A percentile compares a stretch with the other conserved stretches of the same genome.
These are phyloP conservation scores for Hemisphaericaspora xylanilytica DNA, from an alignment of 1,139 yeast genomes.

Conservation along the genomic window DNA sequence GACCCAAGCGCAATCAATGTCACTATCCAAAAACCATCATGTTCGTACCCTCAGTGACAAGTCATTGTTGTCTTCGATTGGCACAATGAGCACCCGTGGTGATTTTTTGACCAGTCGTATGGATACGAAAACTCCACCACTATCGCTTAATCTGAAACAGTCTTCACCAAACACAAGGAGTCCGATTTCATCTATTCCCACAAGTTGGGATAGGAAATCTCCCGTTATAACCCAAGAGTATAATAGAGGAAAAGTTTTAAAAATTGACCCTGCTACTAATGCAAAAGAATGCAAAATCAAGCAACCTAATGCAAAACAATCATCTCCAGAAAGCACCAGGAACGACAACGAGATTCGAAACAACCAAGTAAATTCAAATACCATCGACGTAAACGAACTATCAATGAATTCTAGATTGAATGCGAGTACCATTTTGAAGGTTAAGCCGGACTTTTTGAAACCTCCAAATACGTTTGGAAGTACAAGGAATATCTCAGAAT, in stretches of 20 bases:
- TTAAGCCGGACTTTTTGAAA: background rate
- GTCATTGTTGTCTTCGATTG: constrained; percentile 37
- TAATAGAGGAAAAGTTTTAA: background rate
- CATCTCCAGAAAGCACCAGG: background rate
- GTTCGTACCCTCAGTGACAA: constrained; percentile 37
- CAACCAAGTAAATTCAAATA: too few relatives aligned
- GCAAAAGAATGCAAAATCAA: background rate
- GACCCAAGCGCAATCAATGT: constrained; percentile 6
- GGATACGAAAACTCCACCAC: constrained; percentile 6
- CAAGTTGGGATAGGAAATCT: background rate
- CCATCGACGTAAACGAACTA: too few relatives aligned
- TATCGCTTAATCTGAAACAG: background rate
- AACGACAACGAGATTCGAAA: too few relatives aligned
- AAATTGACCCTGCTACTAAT: background rate
- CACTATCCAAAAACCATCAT: constrained; percentile 22
- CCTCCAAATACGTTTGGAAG: background rate
- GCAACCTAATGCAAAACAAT: background rate
- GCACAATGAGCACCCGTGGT: constrained; percentile 38
- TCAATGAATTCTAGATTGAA: too few relatives aligned
- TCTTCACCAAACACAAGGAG: background rate
- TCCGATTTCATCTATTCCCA: background rate
- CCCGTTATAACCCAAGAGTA: background rate
- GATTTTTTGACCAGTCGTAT: constrained; percentile 24
- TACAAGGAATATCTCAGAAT: constrained; percentile 4
- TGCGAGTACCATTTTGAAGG: too few relatives aligned